Evolutionary conservation across 495 filamentous ascomycete genomes (phyloP).

Genomic region (Pyrenula aspistea): DNA sequence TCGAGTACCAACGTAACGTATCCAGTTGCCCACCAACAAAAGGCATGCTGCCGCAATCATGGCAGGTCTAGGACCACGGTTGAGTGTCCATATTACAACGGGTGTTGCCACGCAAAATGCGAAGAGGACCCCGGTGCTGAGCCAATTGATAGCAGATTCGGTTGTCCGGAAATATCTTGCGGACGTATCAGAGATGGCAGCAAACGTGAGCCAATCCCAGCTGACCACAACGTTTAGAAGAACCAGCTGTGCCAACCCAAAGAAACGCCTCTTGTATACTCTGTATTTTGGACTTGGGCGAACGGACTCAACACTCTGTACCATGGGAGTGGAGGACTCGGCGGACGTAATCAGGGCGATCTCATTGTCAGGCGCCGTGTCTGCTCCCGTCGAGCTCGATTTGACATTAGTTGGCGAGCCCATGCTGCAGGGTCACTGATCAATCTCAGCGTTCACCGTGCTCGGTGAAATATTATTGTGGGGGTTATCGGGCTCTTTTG

Average conservation of each 20-base stretch:
- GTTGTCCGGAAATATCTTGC: constrained; percentile 64
- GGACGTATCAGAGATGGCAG: constrained; percentile 66
- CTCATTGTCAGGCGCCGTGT: neutral
- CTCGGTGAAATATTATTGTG: too few species aligned
- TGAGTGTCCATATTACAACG: constrained; percentile 62
- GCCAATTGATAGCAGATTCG: constrained; percentile 80
- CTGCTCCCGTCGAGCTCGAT: neutral
- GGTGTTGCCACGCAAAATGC: constrained; percentile 66
- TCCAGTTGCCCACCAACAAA: constrained; percentile 77
- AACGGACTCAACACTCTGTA: neutral
- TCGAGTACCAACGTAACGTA: constrained; percentile 73
- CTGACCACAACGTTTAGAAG: constrained; percentile 86
- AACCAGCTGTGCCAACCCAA: constrained; percentile 72
- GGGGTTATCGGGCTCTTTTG: too few species aligned
- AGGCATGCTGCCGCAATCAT: constrained; percentile 64
- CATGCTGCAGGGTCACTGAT: too few species aligned
- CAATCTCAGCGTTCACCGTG: too few species aligned
- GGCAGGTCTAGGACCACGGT: constrained; percentile 64
- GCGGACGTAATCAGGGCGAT: neutral
- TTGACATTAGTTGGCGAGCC: neutral
- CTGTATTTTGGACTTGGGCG: constrained; percentile 32
- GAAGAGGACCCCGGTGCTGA: constrained; percentile 78
- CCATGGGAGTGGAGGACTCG: neutral
- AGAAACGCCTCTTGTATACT: constrained; percentile 84
- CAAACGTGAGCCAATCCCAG: constrained; percentile 95